phyloP scores from a whole-genome alignment of 495 filamentous ascomycete genomes.

The Penicillium riverlandense region DNA sequence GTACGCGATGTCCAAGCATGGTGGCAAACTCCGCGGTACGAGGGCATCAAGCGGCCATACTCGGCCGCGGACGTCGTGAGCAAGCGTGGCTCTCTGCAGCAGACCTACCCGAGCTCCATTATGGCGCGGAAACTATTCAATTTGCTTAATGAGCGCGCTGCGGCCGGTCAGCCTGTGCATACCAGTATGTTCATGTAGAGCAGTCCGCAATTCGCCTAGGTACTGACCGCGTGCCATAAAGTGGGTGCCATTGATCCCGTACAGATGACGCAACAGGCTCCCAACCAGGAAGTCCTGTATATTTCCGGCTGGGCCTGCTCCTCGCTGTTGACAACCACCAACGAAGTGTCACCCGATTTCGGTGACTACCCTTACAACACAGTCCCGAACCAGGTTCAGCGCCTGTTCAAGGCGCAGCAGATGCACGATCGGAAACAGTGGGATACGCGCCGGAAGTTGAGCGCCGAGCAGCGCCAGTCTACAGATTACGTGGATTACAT shows the following conservation, averaged over 20 bases:
- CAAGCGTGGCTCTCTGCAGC: slow-evolving; percentile 81
- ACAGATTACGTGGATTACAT: slow-evolving; percentile 87
- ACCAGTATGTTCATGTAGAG: slow-evolving; percentile 54
- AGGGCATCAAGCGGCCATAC: slow-evolving; percentile 88
- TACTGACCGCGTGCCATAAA: slow-evolving; percentile 19
- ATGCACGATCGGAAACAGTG: slow-evolving; percentile 95
- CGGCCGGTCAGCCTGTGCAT: slow-evolving; percentile 78
- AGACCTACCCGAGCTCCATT: slow-evolving; percentile 80
- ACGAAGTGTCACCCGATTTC: slow-evolving; percentile 95
- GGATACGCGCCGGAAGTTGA: slow-evolving; percentile 74
- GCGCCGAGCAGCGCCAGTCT: slow-evolving; percentile 56
- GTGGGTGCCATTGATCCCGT: slow-evolving; percentile 97
- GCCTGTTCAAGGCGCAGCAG: slow-evolving; percentile 91
- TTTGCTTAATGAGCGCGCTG: slow-evolving; percentile 67
- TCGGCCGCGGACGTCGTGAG: slow-evolving; percentile 83
- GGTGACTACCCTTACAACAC: slow-evolving; percentile 99
- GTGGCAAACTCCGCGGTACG: slow-evolving; percentile 78
- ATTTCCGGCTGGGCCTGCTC: slow-evolving; percentile 97
- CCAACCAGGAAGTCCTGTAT: slow-evolving; percentile 92
- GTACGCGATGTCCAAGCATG: slow-evolving; percentile 76
- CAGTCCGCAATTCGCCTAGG: neutral
- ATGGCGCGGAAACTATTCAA: slow-evolving; percentile 95
- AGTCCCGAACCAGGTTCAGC: slow-evolving; percentile 94
- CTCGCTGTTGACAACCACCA: slow-evolving; percentile 82
- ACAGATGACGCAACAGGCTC: slow-evolving; percentile 98